These are phyloP conservation scores for Turnera subulata DNA, from an alignment of 345 rosid genomes.

Conservation along the genomic window DNA sequence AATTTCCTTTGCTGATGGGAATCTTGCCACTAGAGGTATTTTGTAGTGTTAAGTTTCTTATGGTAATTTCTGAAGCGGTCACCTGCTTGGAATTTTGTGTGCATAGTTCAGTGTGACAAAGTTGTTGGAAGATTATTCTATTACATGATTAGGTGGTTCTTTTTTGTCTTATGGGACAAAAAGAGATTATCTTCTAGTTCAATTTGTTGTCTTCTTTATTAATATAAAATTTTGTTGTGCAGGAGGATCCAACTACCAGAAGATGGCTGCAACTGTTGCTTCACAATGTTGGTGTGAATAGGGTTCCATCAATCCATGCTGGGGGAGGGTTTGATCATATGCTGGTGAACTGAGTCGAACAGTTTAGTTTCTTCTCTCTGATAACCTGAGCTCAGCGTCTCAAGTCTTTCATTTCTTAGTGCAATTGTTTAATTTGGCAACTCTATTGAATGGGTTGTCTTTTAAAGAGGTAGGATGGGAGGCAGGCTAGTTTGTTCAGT, in stretches of 20 bases:
- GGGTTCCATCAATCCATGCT: constrained; percentile 59
- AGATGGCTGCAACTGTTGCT: constrained; percentile 94
- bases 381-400: not conserved
- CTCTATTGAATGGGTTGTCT: not conserved
- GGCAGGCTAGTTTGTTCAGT: not conserved
- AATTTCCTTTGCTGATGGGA: no score
- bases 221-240: not conserved
- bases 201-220: no score
- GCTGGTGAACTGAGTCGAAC: constrained; percentile 46
- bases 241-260: constrained; percentile 95
- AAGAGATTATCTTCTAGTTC: no score
- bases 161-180: no score
- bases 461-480: not conserved
- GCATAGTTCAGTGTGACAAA: no score
- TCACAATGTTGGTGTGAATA: constrained; percentile 65
- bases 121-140: no score
- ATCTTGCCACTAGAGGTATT: no score
- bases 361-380: no score
- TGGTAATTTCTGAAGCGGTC: no score
- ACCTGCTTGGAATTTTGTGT: no score
- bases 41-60: no score
- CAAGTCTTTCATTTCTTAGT: not conserved
- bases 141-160: no score
- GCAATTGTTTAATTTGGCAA: not conserved
- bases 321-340: constrained; percentile 75